Evolutionary conservation across 148 eudicot genomes (phyloP), one percentile per base, ranked within the genome.

Genomic region (Heliamphora exappendiculata): DNA sequence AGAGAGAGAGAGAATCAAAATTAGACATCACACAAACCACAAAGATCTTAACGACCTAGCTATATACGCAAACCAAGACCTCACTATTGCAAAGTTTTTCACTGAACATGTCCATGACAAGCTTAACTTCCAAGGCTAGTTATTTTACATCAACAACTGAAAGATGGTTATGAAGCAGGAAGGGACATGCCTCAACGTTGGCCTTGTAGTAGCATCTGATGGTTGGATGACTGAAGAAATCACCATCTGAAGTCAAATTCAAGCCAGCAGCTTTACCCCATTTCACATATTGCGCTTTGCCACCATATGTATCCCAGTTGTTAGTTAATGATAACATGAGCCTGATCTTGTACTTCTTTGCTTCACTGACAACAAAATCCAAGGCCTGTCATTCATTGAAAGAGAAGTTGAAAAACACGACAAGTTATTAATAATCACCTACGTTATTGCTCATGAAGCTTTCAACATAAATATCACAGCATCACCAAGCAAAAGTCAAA

Each of bases 281-380:
- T 83, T 92, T 86, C 3, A 91, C 94, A 79, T 95, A 95, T 80
- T 94, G 97, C 12, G 89, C 55, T 81, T 92, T 94, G 45, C 97
- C 98, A 31, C 98, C 98, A 73, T 88, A 90, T 16, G 82, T 93
- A 41, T 78, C 88, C 98, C 98, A 92, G 87, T 94, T 94, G 83
- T 94, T 91, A 12, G 87, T 89, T 77, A 92, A 81, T 2, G 94
- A 86, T 68, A 94, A 74, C 80, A 94, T 92, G 37, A 94, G 88
- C 83, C 98, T 87, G 54, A 94, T 86, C 78, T 89, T 91, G 76
- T 83, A 84, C 85, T 87, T 94, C 79, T 81, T 89, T 60, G 98
- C 98, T 80, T 94, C 97, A 80, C 90, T 89, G 45, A 92, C 86
- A 5, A 90, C 98, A 82, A 94, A 94, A 87, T 92, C 98, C 83